Base-by-base conservation (phyloP, 352 stramenopile species). In the Elongisporangium senticosum region DNA sequence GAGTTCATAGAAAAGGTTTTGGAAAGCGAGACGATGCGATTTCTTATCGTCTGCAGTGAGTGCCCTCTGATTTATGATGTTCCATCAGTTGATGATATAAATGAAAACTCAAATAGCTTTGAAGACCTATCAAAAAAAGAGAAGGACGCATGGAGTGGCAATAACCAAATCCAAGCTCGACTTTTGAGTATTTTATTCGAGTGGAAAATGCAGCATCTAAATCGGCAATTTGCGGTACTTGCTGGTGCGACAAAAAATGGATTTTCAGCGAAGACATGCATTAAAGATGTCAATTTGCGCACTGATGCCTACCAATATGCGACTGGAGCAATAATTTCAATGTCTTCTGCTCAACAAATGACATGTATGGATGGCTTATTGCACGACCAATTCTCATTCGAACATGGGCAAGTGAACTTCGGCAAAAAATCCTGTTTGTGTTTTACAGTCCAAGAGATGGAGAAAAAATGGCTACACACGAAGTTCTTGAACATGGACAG, bases 131-230 rank as follows among this genome's bases (percentile, higher is more conserved):
- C 59, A 55, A 22, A 65, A 71, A 17, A 62, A 64, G 23, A 20
- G 68, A 66, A 22, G 81, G 59, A 0, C 66, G 17, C 73, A 54
- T 91, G 82, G 79, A 62, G 67, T 4, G 49, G 23, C 4, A 81
- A 77, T 39, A 51, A 63, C 0, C 22, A 57, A 15, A 64, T 66
- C 0, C 82, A 87, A 37, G 53, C 70, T 51, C 72, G 79, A 1
- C 55, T 91, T 4, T 56, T 91, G 4, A 67, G 59, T 1, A 28
- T 83, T 10, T 49, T 91, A 4, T 89, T 89, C 33, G 77, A 89
- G n/a, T 91, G 82, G 82, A 89, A 87, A 43, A 52, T 91, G 15
- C 65, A 83, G 48, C 67, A 74, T 17, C 61, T 72, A 21, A 75
- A 61, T 2, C 71, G 79, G 0, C 39, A 86, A 8, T 77, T 78